Base-by-base conservation (phyloP, 1,139 yeast genomes). In the Yamadazyma blattariae region DNA sequence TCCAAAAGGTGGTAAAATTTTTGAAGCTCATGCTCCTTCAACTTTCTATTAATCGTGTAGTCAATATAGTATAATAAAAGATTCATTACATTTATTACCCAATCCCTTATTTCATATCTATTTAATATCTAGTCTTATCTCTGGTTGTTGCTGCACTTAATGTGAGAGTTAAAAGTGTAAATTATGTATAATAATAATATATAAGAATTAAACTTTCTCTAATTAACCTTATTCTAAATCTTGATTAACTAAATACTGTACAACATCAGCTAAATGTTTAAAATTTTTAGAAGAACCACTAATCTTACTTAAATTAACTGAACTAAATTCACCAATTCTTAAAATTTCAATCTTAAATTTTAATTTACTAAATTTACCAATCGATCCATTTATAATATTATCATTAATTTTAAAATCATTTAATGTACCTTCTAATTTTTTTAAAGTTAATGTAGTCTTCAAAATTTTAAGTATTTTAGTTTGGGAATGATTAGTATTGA, bases 21-120 rank as follows among this genome's bases (percentile, higher is more conserved):
- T 77, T 80, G 79, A 90, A 71, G 77, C 88, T 76, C 82, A 83
- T 77, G 84, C 95, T 75, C 97, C 97, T 72, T 70, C 96, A 64
- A 92, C 98, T 68, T 90, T 82, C 85, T 88, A 89, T 86, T 89
- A 87, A 32, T 23, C 9, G 25, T 23, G 25, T 23, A 23, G 25
- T 23, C 11, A n/a, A 23, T 23, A 23, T 22, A 22, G 12, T 11
- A 11, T 22, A 10, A 22, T 22, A 22, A n/a, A 5, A n/a, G n/a
- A n/a, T n/a, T n/a, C n/a, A n/a, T n/a, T 11, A 4, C 24, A 5
- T 22, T 22, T 11, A 5, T 11, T 9, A 4, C 11, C 12, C 12
- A 5, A 5, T 22, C 24, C 12, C 24, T 22, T 22, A n/a, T n/a
- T n/a, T n/a, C n/a, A n/a, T n/a, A n/a, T n/a, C n/a, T n/a, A n/a